Evolutionary conservation across 495 filamentous ascomycete species (phyloP), one percentile per base, ranked within the genome.

Genomic region (Oidiodendron maius): DNA sequence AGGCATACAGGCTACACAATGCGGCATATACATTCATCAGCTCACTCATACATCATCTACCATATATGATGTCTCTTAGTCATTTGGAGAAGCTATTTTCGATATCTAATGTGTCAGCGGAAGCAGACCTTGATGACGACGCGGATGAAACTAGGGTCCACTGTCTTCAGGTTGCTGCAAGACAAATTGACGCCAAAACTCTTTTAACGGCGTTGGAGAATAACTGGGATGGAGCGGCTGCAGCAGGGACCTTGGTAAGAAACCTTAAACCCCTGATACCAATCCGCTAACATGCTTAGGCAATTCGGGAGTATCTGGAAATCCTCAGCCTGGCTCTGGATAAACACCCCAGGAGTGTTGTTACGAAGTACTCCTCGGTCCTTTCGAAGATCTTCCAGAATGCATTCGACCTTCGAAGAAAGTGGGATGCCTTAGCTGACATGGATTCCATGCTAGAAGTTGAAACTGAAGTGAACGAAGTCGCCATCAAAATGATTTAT

Each of bases 401-500:
- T 28, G 74, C 77, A 3, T 80, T 94, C 44, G 89, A 93, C 62
- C 68, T 93, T 43, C 78, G 87, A 16, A 20, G 54, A 60, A n/a
- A 57, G 58, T 57, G 50, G 50, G 41, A 44, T 0, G 23, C 52
- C 18, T 48, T 17, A 4, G 17, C 49, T 1, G 23, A 58, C 0
- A 56, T 60, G 1, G 59, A 65, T 23, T 64, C 71, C 21, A 58
- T 90, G 23, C 70, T 77, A 21, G 71, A 76, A 40, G 69, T 87
- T n/a, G 89, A 95, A 63, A 69, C 68, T 24, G 58, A 67, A 2
- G 55, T 87, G 45, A 80, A 87, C 54, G 72, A 82, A 10, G 72
- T 81, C 2, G 82, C 80, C 0, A 79, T 97, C 32, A 85, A 88
- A 62, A 91, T 95, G 82, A 86, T 93, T 42, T 87, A 94, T 68